Base-by-base conservation (phyloP, 495 filamentous ascomycete genomes). In the Darksidea phi region DNA sequence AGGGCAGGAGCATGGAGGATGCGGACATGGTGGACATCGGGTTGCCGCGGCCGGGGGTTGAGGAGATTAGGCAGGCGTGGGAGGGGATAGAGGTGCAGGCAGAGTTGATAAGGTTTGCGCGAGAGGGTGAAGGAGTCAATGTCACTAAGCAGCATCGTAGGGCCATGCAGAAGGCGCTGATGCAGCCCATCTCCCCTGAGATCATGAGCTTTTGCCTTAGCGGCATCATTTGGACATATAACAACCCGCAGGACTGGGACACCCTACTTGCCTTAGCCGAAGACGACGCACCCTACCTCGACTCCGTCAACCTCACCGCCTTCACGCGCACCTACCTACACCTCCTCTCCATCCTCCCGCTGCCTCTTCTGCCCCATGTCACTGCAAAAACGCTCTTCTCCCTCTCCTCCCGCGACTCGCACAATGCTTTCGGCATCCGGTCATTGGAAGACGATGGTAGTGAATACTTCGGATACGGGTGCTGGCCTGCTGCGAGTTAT, bases 381-480 rank as follows among this genome's bases (percentile, higher is more conserved):
- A 72, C 69, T 11, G 41, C 72, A 11, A 61, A 61, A 12, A 61
- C 64, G 0, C 67, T 70, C 32, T 51, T 59, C n/a, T 37, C 34
- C 17, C 54, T 72, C 32, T 64, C 66, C 18, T 20, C 17, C 1
- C 68, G 59, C 11, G 70, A 70, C 36, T 61, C 61, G 43, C 70
- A 73, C 61, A 76, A 76, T 56, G 43, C 58, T 23, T 76, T 76
- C 49, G 71, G 71, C 23, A 67, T 76, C n/a, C 71, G 70, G 7
- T 53, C 59, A 10, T 65, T 69, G n/a, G 67, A 68, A 34, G 68
- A 69, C 42, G 73, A 73, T 37, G 73, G 73, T 26, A 59, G 66
- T 10, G 74, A 76, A 57, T 75, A 70, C 59, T 66, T 75, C 36
- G 74, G 74, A 42, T 76, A 72, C 32, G 73, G 64, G 11, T 50